Evolutionary conservation across 495 filamentous ascomycete genomes (phyloP).

Genomic region (Bacidia rubella): DNA sequence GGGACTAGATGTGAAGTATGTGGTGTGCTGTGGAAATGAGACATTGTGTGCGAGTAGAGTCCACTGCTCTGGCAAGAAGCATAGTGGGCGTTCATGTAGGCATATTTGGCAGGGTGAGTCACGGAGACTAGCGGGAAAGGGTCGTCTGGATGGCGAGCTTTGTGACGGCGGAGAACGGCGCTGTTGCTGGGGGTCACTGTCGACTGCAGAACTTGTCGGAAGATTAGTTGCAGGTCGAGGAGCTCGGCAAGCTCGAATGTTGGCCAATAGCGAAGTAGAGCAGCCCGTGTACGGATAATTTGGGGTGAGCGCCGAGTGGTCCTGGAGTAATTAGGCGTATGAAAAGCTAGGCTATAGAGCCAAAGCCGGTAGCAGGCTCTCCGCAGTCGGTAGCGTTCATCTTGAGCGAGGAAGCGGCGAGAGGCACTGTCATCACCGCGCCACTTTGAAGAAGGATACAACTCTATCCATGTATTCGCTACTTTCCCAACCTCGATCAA

Average conservation of each 20-base stretch:
- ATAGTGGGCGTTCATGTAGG: slow-evolving; percentile 23
- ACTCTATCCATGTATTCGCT: slow-evolving; percentile 48
- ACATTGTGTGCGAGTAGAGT: background rate
- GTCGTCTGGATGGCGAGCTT: slow-evolving; percentile 38
- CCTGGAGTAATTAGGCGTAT: slow-evolving; percentile 34
- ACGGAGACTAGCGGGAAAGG: slow-evolving; percentile 38
- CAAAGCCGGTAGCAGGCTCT: slow-evolving; percentile 57
- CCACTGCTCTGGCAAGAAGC: background rate
- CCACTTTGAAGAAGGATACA: slow-evolving; percentile 63
- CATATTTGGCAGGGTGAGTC: slow-evolving; percentile 26
- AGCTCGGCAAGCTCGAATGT: slow-evolving; percentile 42
- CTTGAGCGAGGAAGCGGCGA: slow-evolving; percentile 43
- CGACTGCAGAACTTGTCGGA: slow-evolving; percentile 37
- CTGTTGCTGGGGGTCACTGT: slow-evolving; percentile 50
- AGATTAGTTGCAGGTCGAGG: slow-evolving; percentile 35
- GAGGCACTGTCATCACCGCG: slow-evolving; percentile 37
- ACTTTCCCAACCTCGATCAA: slow-evolving; percentile 43
- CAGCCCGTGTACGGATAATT: slow-evolving; percentile 34
- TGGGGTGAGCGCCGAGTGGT: slow-evolving; percentile 30
- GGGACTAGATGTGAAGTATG: slow-evolving; percentile 10
- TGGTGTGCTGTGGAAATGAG: slow-evolving; percentile 16
- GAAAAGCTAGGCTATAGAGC: slow-evolving; percentile 48
- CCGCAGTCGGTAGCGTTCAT: slow-evolving; percentile 48
- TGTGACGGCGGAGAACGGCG: slow-evolving; percentile 42
- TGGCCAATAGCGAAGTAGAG: slow-evolving; percentile 44